Evolutionary conservation across 306 rosid genomes (phyloP), one percentile per base, ranked within the genome.

Genomic region (Crotalaria pallida): DNA sequence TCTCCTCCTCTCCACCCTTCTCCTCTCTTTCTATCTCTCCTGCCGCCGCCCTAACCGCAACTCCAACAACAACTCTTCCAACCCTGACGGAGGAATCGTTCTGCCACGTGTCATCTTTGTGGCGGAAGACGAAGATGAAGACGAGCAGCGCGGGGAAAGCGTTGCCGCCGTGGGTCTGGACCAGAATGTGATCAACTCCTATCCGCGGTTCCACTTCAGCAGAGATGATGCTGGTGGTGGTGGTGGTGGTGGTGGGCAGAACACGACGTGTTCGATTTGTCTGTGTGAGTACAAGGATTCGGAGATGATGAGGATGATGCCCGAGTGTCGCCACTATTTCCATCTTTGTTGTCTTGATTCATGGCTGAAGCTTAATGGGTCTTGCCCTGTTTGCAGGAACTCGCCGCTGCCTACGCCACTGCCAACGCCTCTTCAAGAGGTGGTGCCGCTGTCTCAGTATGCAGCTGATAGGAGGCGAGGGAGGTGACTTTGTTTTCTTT

Each of bases 351-450:
- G 83, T 34, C 75, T 94, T 34, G 99, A 94, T 63, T 84, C 97
- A 0, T 94, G 98, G 98, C 69, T 94, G 52, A 89, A 79, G 80
- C 96, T 94, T 31, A 94, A 88, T 5, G 95, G 98, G 2, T 91
- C 97, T 1, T 94, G 99, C 38, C 99, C 99, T 0, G 95, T 94
- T 44, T 94, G 99, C 55, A 87, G 97, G n/a, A 94, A 94, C 84
- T 94, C 98, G 0, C 98, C 97, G 0, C 79, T 94, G 1, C 97
- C 98, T 0, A 94, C 97, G 7, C 98, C 98, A 47, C 70, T 88
- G 0, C 86, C 98, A 0, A 93, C 97, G 27, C 97, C 98, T 48
- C 73, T 94, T 77, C 96, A 88, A 66, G 97, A 91, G 80, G 96
- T 94, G 15, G 96, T 91, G 44, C 97, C 97, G 47, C 86, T 94